Percentiles rank a stretch among this genome's conserved stretches.
Conservation (phyloP, 805 yeast genomes). For the Yarrowia deformans region DNA sequence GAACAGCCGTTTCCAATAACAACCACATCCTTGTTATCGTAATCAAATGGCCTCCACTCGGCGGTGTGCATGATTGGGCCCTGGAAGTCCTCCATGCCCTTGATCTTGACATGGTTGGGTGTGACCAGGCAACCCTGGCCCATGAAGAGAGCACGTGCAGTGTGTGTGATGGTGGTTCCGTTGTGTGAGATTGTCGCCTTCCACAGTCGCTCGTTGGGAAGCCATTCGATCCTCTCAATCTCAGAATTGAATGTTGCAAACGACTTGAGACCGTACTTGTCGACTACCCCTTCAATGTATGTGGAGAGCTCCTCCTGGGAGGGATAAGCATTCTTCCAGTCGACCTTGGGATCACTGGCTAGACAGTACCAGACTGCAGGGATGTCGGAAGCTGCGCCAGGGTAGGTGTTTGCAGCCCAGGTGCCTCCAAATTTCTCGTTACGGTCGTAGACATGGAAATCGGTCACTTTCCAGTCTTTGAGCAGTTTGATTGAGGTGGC, state of each 20-base stretch:
- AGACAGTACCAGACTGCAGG: slow-evolving; percentile 43
- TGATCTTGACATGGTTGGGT: slow-evolving; percentile 40
- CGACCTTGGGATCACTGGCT: slow-evolving; percentile 42
- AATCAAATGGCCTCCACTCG: slow-evolving; percentile 40
- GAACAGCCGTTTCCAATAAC: slow-evolving; percentile 42
- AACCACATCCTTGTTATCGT: slow-evolving; percentile 40
- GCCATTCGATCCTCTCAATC: slow-evolving; percentile 41
- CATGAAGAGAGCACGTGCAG: slow-evolving; percentile 36
- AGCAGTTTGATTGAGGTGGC: slow-evolving; percentile 35
- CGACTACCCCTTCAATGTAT: slow-evolving; percentile 40
- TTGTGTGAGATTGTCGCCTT: slow-evolving; percentile 28
- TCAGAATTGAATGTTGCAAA: slow-evolving; percentile 36
- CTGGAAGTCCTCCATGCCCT: slow-evolving; percentile 41
- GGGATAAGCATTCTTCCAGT: slow-evolving; percentile 41
- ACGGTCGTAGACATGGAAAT: slow-evolving; percentile 41
- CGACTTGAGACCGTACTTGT: slow-evolving; percentile 36
- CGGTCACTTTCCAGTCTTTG: slow-evolving; percentile 35
- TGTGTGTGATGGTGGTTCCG: slow-evolving; percentile 37
- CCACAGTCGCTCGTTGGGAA: slow-evolving; percentile 37
- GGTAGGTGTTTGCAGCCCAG: slow-evolving; percentile 44
- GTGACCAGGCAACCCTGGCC: slow-evolving; percentile 41
- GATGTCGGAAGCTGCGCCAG: slow-evolving; percentile 43
- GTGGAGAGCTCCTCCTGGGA: slow-evolving; percentile 41
- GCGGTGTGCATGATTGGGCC: slow-evolving; percentile 42
- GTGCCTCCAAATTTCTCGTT: slow-evolving; percentile 44